A percentile compares a stretch with the other conserved stretches of the same genome.
phyloP scores from a whole-genome alignment of 1,284 basidiomycete species.

The Leccinum solheimii region DNA sequence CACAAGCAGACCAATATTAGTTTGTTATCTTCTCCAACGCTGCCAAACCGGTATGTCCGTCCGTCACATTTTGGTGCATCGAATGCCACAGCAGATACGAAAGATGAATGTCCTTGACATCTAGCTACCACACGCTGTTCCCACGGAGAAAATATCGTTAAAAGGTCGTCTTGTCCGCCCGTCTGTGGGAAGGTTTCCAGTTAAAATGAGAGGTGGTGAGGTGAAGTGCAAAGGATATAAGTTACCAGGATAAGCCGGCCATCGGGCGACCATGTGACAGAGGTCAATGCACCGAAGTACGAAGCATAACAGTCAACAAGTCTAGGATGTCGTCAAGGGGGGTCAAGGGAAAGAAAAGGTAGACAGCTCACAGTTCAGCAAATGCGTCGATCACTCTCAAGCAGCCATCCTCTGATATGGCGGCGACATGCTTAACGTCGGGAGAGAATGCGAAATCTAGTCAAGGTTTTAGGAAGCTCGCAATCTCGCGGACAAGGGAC shows the following conservation, averaged over 20 bases:
- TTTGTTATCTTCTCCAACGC: slow-evolving; percentile 94
- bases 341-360: background rate
- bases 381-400: slow-evolving; percentile 84
- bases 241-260: slow-evolving; percentile 84
- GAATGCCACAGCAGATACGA: slow-evolving; percentile 87
- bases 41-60: slow-evolving; percentile 87
- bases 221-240: slow-evolving; percentile 2
- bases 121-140: slow-evolving; percentile 93
- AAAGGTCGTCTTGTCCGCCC: slow-evolving; percentile 91
- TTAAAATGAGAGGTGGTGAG: slow-evolving; percentile 1
- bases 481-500: slow-evolving; percentile 26
- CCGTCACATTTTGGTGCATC: slow-evolving; percentile 86
- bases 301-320: slow-evolving; percentile 88
- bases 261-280: slow-evolving; percentile 93
- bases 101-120: slow-evolving; percentile 96
- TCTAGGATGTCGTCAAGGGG: slow-evolving; percentile 40
- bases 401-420: slow-evolving; percentile 87
- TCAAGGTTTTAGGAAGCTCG: slow-evolving; percentile 2
- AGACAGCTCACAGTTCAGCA: slow-evolving; percentile 69
- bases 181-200: slow-evolving; percentile 43
- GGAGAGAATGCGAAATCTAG: slow-evolving; percentile 88
- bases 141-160: slow-evolving; percentile 90
- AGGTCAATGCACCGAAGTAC: slow-evolving; percentile 89
- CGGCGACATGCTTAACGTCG: slow-evolving; percentile 83
- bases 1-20: slow-evolving; percentile 67